Percentiles rank a stretch among this genome's conserved stretches.
These are phyloP conservation scores for Backusella tuberculispora DNA, from an alignment of 192 early-diverging fungal species.

Conservation along the genomic window DNA sequence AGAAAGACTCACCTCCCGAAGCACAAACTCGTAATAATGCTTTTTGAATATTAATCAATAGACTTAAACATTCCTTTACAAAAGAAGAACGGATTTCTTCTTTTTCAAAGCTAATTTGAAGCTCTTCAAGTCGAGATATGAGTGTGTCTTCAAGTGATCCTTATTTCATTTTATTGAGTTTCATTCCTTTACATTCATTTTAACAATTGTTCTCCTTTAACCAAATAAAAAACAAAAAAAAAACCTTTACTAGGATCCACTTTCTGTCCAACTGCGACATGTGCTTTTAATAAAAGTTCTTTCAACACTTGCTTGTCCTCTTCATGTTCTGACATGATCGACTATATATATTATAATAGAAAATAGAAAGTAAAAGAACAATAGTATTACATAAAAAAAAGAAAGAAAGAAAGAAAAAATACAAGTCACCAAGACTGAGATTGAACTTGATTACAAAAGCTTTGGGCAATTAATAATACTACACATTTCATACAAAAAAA, in stretches of 20 bases:
- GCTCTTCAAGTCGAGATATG: constrained; percentile 22
- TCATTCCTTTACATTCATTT: constrained; percentile 8
- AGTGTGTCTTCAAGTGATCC: constrained; percentile 22
- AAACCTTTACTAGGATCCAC: constrained; percentile 12
- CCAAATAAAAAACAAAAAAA: background rate
- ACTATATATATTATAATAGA: background rate
- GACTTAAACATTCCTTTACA: constrained; percentile 24
- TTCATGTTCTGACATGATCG: constrained; percentile 17
- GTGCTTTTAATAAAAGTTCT: background rate
- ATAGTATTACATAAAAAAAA: background rate
- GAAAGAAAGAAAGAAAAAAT: background rate
- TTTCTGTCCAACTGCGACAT: constrained; percentile 10
- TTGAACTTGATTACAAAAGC: no score
- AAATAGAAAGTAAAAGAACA: background rate
- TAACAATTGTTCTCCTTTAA: background rate
- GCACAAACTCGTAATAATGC: constrained; percentile 7
- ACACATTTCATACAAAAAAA: no score
- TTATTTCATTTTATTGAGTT: background rate
- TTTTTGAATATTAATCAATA: constrained; percentile 28
- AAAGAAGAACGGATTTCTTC: constrained; percentile 13
- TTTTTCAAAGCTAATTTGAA: background rate
- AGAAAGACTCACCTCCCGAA: constrained; percentile 20
- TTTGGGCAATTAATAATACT: no score
- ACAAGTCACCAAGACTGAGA: no score
- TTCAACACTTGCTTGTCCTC: background rate